A percentile compares a stretch with the other conserved stretches of the same genome.
These are phyloP conservation scores for Paspalum notatum DNA, from an alignment of 176 grass and related monocot genomes.

Conservation along the genomic window DNA sequence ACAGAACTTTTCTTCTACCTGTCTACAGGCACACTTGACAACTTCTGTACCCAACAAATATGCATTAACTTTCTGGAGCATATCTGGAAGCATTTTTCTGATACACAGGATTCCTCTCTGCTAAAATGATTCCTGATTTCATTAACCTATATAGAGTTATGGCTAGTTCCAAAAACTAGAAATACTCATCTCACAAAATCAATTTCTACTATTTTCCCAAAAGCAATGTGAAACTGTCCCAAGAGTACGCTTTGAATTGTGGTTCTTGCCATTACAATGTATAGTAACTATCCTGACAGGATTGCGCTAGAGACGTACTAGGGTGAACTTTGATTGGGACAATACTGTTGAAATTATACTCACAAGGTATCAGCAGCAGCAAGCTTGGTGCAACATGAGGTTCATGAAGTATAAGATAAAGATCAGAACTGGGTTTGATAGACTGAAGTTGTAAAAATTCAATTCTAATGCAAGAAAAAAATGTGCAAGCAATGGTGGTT, in stretches of 20 bases:
- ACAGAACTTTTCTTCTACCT: not conserved
- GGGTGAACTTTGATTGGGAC: not conserved
- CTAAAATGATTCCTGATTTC: not conserved
- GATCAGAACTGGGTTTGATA: not conserved
- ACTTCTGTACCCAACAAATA: not conserved
- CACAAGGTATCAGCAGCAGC: not conserved
- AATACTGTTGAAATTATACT: not conserved
- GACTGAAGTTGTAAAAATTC: not conserved
- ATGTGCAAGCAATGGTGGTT: not conserved
- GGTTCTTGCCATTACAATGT: no score
- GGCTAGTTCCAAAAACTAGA: not conserved
- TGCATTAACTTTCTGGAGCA: not conserved
- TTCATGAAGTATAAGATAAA: not conserved
- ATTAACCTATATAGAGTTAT: not conserved
- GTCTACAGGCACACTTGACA: not conserved
- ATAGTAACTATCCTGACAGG: not conserved
- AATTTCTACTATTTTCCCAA: not conserved
- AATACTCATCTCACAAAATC: not conserved
- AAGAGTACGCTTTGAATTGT: not conserved
- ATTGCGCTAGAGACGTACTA: not conserved
- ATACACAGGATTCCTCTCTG: not conserved
- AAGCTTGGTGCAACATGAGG: constrained; percentile 12
- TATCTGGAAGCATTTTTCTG: not conserved
- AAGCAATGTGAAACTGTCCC: not conserved
- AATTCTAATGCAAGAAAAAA: not conserved